Conservation (phyloP, 768 basidiomycete species). For the Lentinula aciculospora region DNA sequence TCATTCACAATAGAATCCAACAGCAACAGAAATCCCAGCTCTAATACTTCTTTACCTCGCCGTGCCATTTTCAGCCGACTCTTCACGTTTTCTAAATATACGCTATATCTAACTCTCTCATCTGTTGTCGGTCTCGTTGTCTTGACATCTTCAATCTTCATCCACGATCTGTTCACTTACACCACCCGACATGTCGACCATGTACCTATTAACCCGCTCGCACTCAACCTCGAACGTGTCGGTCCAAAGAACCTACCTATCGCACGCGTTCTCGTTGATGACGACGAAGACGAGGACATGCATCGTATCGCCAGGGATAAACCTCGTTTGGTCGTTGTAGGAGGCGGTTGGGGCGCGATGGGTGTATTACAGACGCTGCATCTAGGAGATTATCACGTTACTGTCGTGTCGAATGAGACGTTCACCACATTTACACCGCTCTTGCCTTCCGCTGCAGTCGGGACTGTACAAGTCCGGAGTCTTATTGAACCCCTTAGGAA, state of each 20-base stretch:
- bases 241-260: slow-evolving; percentile 94
- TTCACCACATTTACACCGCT: slow-evolving; percentile 93
- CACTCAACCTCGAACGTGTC: slow-evolving; percentile 76
- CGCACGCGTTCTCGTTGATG: slow-evolving; percentile 69
- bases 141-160: slow-evolving; percentile 64
- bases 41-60: not conserved
- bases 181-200: slow-evolving; percentile 74
- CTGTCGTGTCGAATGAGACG: slow-evolving; percentile 80
- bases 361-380: slow-evolving; percentile 71
- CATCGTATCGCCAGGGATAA: slow-evolving; percentile 52
- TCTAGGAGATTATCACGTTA: slow-evolving; percentile 88
- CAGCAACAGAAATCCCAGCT: not conserved
- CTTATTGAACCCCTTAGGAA: slow-evolving; percentile 94
- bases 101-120: slow-evolving; percentile 17
- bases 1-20: not conserved
- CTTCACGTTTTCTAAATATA: not conserved
- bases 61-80: not conserved
- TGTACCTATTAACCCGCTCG: slow-evolving; percentile 83
- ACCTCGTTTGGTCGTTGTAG: slow-evolving; percentile 85
- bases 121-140: slow-evolving; percentile 57
- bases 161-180: slow-evolving; percentile 94
- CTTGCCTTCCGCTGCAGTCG: slow-evolving; percentile 88
- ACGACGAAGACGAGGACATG: slow-evolving; percentile 72
- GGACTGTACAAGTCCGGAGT: slow-evolving; percentile 89
- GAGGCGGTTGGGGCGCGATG: slow-evolving; percentile 95